phyloP scores from a whole-genome alignment of 129 eudicot genomes.

The Artemisia argyi region DNA sequence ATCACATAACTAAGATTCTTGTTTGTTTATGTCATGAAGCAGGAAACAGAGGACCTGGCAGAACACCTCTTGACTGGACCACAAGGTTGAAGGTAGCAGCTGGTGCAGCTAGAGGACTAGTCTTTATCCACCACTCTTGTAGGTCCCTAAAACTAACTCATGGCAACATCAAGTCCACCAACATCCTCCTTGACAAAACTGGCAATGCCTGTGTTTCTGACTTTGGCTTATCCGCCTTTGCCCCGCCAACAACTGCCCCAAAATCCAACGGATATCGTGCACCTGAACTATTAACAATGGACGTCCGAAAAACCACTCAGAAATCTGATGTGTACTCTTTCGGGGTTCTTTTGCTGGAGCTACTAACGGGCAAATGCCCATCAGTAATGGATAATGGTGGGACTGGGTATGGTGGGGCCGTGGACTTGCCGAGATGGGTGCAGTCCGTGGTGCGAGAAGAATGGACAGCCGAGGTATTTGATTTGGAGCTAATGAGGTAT shows the following conservation, averaged over 20 bases:
- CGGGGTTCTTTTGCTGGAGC: conserved; percentile 55
- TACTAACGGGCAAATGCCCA: conserved; percentile 66
- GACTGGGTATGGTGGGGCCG: conserved; percentile 48
- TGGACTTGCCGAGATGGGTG: conserved; percentile 55
- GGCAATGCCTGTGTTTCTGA: conserved; percentile 53
- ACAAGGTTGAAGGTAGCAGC: conserved; percentile 59
- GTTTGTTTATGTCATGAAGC: conserved; percentile 24
- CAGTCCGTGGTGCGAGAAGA: conserved; percentile 43
- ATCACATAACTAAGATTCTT: conserved; percentile 7
- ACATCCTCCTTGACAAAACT: conserved; percentile 45
- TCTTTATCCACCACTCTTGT: conserved; percentile 44
- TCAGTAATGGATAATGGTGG: conserved; percentile 49
- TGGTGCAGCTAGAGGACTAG: conserved; percentile 56
- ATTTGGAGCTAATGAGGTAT: conserved; percentile 54
- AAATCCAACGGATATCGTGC: conserved; percentile 44
- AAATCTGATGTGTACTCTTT: conserved; percentile 57
- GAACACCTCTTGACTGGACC: conserved; percentile 64
- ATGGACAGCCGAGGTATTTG: conserved; percentile 59
- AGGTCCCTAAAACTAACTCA: conserved; percentile 51
- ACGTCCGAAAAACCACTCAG: conserved; percentile 31
- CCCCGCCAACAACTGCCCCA: conserved; percentile 26
- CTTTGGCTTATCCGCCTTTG: conserved; percentile 42
- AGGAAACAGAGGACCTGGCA: conserved; percentile 70
- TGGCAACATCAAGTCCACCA: conserved; percentile 56
- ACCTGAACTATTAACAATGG: conserved; percentile 36